Conservation (phyloP, 768 basidiomycete genomes). For the Trametes punicea region DNA sequence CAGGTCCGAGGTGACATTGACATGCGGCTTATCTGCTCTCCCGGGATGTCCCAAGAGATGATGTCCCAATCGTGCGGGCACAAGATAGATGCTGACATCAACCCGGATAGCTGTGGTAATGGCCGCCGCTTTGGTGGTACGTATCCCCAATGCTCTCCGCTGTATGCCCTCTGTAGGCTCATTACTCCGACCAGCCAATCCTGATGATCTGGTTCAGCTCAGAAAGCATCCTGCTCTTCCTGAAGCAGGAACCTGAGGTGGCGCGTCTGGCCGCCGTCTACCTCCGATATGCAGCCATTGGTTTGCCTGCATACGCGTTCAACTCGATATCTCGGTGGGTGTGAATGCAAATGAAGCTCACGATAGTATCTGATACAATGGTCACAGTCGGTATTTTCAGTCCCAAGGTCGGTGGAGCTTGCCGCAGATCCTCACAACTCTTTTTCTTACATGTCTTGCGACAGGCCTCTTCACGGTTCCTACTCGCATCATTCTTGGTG, state of each 20-base stretch:
- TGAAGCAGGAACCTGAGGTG: constrained; percentile 82
- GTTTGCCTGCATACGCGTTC: constrained; percentile 72
- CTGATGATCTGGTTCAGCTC: constrained; percentile 77
- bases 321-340: constrained; percentile 50
- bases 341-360: background rate
- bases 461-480: constrained; percentile 79
- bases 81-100: background rate
- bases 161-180: background rate
- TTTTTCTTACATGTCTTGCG: background rate
- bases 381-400: constrained; percentile 67
- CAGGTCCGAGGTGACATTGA: no score
- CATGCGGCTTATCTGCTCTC: no score
- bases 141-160: constrained; percentile 24
- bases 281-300: constrained; percentile 70
- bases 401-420: constrained; percentile 57
- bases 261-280: constrained; percentile 74
- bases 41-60: no score
- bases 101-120: constrained; percentile 54
- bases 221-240: constrained; percentile 69
- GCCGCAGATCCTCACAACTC: background rate
- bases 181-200: constrained; percentile 41
- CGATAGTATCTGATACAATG: background rate
- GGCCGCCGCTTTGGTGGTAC: constrained; percentile 54
- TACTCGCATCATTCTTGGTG: constrained; percentile 74
- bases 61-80: background rate